phyloP scores from a whole-genome alignment of 169 alveolate genomes.

The Eimeria praecox region DNA sequence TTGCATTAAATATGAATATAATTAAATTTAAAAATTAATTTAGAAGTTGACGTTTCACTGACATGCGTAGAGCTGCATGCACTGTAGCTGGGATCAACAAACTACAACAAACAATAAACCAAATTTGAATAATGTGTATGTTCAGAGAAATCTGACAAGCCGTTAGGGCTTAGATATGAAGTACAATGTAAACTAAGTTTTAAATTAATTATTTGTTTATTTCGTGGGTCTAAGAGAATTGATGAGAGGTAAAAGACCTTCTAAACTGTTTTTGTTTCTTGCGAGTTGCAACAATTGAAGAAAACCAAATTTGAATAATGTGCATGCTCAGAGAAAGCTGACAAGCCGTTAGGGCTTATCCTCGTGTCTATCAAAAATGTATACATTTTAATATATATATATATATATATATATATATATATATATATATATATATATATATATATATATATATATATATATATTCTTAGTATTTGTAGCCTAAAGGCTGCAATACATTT shows the following conservation, averaged over 20 bases:
- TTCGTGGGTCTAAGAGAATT: too few relatives aligned
- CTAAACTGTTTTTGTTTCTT: background rate
- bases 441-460: too few relatives aligned
- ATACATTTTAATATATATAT: too few relatives aligned
- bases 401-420: too few relatives aligned
- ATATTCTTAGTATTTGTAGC: too few relatives aligned
- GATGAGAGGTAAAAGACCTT: background rate
- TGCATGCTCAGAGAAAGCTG: background rate
- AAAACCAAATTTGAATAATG: background rate
- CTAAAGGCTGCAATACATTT: background rate
- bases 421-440: too few relatives aligned
- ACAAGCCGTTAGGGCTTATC: constrained; percentile 16
- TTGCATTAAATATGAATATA: background rate
- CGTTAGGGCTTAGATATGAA: background rate
- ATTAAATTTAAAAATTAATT: background rate
- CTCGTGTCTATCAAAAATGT: background rate
- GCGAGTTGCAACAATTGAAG: background rate
- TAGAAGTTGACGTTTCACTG: background rate
- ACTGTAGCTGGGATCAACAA: too few relatives aligned
- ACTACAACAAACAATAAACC: background rate
- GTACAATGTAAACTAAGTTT: background rate
- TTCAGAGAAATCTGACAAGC: background rate
- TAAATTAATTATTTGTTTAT: background rate
- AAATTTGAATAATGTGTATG: background rate
- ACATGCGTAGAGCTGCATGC: too few relatives aligned